Percentiles rank a stretch among this genome's conserved stretches.
Conservation (phyloP, 176 grass and related monocot genomes). For the Phoenix dactylifera region DNA sequence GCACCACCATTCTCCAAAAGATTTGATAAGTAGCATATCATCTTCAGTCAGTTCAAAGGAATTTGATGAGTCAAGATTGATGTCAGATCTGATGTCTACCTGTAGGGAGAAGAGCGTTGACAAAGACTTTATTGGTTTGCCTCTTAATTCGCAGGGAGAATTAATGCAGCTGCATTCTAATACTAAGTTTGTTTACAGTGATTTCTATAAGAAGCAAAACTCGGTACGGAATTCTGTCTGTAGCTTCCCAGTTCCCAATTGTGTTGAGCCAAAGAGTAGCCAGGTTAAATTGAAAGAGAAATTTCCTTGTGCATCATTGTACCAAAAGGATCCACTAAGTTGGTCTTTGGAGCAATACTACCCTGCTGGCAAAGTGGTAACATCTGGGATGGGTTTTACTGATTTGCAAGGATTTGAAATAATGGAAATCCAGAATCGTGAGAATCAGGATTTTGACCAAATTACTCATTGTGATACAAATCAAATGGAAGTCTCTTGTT, state of each 20-base stretch:
- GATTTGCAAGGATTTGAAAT: constrained; percentile 7
- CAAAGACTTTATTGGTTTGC: constrained; percentile 4
- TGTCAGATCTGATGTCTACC: constrained; percentile 4
- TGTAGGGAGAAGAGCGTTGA: not conserved
- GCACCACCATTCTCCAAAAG: too few species aligned
- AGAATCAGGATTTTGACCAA: too few species aligned
- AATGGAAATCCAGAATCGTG: not conserved
- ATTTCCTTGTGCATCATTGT: constrained; percentile 11
- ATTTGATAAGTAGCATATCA: not conserved
- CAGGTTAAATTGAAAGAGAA: constrained; percentile 17
- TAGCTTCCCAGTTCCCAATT: not conserved
- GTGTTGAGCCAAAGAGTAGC: constrained; percentile 3
- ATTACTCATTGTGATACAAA: not conserved
- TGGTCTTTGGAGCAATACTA: constrained; percentile 20
- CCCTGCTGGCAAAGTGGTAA: not conserved
- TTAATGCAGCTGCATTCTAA: not conserved
- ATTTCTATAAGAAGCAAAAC: constrained; percentile 3
- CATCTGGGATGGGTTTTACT: constrained; percentile 15
- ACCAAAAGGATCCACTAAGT: constrained; percentile 10
- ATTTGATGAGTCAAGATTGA: constrained; percentile 2
- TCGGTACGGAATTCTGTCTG: not conserved
- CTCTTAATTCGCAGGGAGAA: constrained; percentile 16
- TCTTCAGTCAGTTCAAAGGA: constrained; percentile 9
- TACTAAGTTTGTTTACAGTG: constrained; percentile 1
- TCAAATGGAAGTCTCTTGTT: constrained; percentile 15